phyloP scores from a whole-genome alignment of 2,329 filamentous ascomycete genomes.

The Colletotrichum tofieldiae region DNA sequence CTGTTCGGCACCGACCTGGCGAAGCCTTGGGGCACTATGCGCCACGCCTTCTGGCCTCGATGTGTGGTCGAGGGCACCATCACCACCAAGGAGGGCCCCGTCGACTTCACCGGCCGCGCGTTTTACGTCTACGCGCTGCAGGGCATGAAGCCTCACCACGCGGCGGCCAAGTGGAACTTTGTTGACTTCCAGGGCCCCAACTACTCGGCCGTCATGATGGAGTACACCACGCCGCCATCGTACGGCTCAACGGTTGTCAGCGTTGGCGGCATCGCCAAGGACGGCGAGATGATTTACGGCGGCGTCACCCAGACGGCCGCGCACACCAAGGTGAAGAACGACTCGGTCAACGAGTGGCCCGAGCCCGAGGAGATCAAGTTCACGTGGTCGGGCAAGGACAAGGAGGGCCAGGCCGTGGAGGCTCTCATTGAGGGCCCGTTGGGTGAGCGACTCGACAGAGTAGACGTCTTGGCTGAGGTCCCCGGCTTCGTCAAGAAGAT shows the following conservation, averaged over 20 bases:
- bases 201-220: conserved; percentile 93
- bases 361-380: conserved; percentile 84
- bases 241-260: conserved; percentile 90
- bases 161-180: conserved; percentile 94
- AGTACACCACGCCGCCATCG: conserved; percentile 93
- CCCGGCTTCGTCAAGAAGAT: conserved; percentile 96
- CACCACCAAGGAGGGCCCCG: conserved; percentile 83
- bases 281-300: conserved; percentile 84
- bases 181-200: conserved; percentile 89
- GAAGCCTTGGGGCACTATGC: conserved; percentile 93
- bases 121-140: conserved; percentile 90
- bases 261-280: conserved; percentile 86
- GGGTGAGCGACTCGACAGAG: conserved; percentile 80
- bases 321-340: conserved; percentile 79
- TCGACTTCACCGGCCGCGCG: conserved; percentile 86
- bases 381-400: conserved; percentile 83
- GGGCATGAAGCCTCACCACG: conserved; percentile 99
- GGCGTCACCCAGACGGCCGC: conserved; percentile 76
- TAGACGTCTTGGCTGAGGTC: conserved; percentile 97
- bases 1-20: conserved; percentile 88
- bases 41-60: conserved; percentile 95
- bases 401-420: conserved; percentile 81
- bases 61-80: conserved; percentile 87
- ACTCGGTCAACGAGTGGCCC: conserved; percentile 88
- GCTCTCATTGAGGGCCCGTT: conserved; percentile 80